Evolutionary conservation across 768 basidiomycete species (phyloP).

Genomic region (Calocybe gangraenosa): DNA sequence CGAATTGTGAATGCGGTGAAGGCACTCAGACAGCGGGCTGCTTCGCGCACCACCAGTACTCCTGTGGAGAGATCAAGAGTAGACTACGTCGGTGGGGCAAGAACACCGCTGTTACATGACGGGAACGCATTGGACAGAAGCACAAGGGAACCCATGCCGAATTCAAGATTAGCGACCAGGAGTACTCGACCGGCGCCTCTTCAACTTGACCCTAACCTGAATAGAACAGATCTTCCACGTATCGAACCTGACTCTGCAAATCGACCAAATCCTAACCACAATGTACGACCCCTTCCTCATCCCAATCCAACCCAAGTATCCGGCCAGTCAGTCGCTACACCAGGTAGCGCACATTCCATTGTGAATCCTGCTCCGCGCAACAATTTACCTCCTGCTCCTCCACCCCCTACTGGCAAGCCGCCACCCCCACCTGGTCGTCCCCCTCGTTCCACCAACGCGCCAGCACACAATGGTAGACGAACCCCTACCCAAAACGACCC

Average conservation of each 20-base stretch:
- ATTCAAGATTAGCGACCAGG: constrained; percentile 31
- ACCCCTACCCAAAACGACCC: constrained; percentile 58
- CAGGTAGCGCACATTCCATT: constrained; percentile 30
- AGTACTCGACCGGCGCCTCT: constrained; percentile 75
- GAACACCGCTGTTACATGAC: constrained; percentile 1
- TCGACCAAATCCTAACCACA: constrained; percentile 24
- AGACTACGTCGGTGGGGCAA: constrained; percentile 6
- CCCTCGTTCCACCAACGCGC: constrained; percentile 29
- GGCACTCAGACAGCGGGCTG: constrained; percentile 58
- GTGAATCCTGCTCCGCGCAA: constrained; percentile 34
- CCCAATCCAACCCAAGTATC: constrained; percentile 32
- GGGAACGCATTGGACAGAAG: constrained; percentile 4
- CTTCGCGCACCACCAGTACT: constrained; percentile 19
- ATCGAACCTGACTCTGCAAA: constrained; percentile 63
- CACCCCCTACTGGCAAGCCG: constrained; percentile 65
- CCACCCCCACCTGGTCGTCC: constrained; percentile 43
- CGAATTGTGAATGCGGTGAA: constrained; percentile 86
- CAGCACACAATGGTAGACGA: constrained; percentile 33
- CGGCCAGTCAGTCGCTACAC: constrained; percentile 22
- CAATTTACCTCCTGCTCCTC: constrained; percentile 63
- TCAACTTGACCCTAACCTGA: constrained; percentile 55
- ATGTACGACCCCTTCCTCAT: constrained; percentile 46
- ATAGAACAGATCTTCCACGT: constrained; percentile 64
- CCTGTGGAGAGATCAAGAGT: constrained; percentile 14
- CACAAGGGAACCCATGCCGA: constrained; percentile 18